Evolutionary conservation across 2,329 filamentous ascomycete species (phyloP), one percentile per base, ranked within the genome.

Genomic region (Zasmidium citrigriseum): DNA sequence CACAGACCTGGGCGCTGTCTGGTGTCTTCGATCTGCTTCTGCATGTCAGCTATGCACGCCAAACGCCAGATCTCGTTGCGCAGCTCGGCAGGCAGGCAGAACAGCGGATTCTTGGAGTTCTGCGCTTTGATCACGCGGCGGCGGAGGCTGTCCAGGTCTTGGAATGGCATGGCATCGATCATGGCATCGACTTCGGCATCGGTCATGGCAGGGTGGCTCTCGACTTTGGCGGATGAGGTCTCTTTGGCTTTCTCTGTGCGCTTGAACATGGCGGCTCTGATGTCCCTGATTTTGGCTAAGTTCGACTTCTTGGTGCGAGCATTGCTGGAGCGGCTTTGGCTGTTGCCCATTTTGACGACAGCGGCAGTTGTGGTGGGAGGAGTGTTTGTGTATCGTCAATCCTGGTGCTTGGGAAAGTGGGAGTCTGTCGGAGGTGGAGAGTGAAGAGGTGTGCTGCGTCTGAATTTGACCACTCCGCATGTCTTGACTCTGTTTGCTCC

Each of bases 21-120:
- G n/a, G n/a, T n/a, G n/a, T n/a, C n/a, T n/a, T n/a, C n/a, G n/a
- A n/a, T n/a, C n/a, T n/a, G n/a, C n/a, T n/a, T n/a, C n/a, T n/a
- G n/a, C n/a, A n/a, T n/a, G n/a, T n/a, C n/a, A n/a, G n/a, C n/a
- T n/a, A n/a, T n/a, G n/a, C n/a, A n/a, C n/a, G n/a, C n/a, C n/a
- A n/a, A n/a, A n/a, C n/a, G n/a, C n/a, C n/a, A 59, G 27, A 64
- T 64, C n/a, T 47, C 51, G 27, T 64, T 63, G 4, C 64, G 49
- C 11, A 66, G 41, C 24, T 66, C 62, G 1, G 38, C 53, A 3
- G 64, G 62, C 1, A 66, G 27, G 12, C 48, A 54, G 49, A 64
- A 58, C 12, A 66, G 46, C 4, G 23, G 21, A 20, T 62, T 62
- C 41, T 56, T 44, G n/a, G 61, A 52, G 22, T 66, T 66, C 46